Base-by-base conservation (phyloP, 352 stramenopile species). In the Phytophthora megakarya region DNA sequence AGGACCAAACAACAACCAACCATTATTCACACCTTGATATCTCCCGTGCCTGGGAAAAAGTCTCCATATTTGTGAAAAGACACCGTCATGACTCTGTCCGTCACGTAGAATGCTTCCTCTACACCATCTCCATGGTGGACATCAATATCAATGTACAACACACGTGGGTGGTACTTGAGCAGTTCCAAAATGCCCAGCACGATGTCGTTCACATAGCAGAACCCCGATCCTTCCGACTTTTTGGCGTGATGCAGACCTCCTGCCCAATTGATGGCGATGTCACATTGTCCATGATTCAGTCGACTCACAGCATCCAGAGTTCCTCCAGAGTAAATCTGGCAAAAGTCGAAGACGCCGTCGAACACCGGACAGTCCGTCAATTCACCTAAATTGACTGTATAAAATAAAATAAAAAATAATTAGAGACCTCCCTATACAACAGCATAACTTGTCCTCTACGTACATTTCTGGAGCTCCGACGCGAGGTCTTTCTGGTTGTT, bases 111-210 rank as follows among this genome's bases (percentile, higher is more conserved):
- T 69, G 97, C 88, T 98, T 98, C 88, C 95, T 98, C 80, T 11
- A 99, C 97, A 18, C 97, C 97, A 74, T 99, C 97, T 30, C 97
- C 97, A 67, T 99, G 97, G 72, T 99, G 97, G 12, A 99, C 96
- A 74, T 99, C 97, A 76, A 99, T 99, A 72, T 99, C 97, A 76
- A 99, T 98, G 78, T 99, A 99, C 11, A 99, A 73, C 16, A 99
- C 97, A 13, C 97, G 79, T 6, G 95, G 84, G 73, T 99, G 96
- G 46, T 89, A 87, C 82, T 99, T 99, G 37, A 99, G 87, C 56
- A 99, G 75, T 78, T 99, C 97, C 30, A 99, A 68, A 63, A 99
- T 99, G 16, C 94, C 97, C 32, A 99, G 78, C 19, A 99, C 97
- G 66, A 99, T 99, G 78, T 99, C 97, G 70, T 99, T 99, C 53